Evolutionary conservation across 1,139 yeast species (phyloP).

Genomic region (Candida sanyaensis): DNA sequence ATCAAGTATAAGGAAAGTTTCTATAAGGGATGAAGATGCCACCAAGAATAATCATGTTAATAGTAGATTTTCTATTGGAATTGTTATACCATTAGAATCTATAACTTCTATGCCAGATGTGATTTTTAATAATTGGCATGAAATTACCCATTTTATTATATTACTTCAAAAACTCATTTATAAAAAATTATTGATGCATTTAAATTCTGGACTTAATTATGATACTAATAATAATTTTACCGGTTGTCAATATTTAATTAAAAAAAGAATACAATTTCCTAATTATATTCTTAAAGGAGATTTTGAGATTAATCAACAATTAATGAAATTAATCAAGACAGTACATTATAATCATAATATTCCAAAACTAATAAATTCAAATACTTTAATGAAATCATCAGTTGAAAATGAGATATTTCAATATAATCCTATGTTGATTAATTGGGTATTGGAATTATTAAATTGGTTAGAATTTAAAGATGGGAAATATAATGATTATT

Average conservation of each 20-base stretch:
- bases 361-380: slow-evolving; percentile 46
- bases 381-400: slow-evolving; percentile 31
- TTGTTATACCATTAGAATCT: slow-evolving; percentile 47
- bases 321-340: slow-evolving; percentile 37
- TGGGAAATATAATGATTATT: slow-evolving; percentile 25
- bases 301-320: slow-evolving; percentile 36
- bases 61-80: slow-evolving; percentile 49
- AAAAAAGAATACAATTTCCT: slow-evolving; percentile 43
- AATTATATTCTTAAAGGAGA: slow-evolving; percentile 42
- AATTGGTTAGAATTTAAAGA: slow-evolving; percentile 67
- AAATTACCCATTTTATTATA: slow-evolving; percentile 41
- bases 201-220: slow-evolving; percentile 16
- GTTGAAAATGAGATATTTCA: slow-evolving; percentile 11
- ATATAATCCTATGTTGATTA: slow-evolving; percentile 32
- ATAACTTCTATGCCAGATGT: slow-evolving; percentile 37
- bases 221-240: slow-evolving; percentile 11
- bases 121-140: slow-evolving; percentile 52
- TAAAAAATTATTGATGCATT: slow-evolving; percentile 34
- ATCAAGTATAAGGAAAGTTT: slow-evolving; percentile 16
- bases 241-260: slow-evolving; percentile 28
- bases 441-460: slow-evolving; percentile 58
- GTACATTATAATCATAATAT: slow-evolving; percentile 44
- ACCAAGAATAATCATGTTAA: slow-evolving; percentile 18
- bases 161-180: slow-evolving; percentile 39
- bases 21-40: slow-evolving; percentile 11